Percentiles rank a stretch among this genome's conserved stretches.
These are phyloP conservation scores for Petunia axillaris DNA, from an alignment of 257 asterid species.

Conservation along the genomic window DNA sequence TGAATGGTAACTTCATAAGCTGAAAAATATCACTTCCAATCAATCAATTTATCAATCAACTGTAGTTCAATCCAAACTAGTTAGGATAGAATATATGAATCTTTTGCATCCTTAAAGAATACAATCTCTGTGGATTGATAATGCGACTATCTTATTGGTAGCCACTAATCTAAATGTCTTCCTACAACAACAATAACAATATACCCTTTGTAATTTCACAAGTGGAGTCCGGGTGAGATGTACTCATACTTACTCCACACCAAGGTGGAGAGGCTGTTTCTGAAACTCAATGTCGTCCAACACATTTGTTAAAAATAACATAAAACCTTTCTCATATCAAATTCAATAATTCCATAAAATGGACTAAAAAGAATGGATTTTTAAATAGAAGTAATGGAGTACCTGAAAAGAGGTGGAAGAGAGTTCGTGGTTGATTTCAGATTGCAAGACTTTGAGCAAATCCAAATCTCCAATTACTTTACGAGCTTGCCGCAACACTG, in stretches of 20 bases:
- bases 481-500: slow-evolving; percentile 47
- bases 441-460: slow-evolving; percentile 63
- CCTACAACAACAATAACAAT: neutral
- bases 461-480: slow-evolving; percentile 58
- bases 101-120: neutral
- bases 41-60: neutral
- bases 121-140: neutral
- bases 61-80: neutral
- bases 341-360: neutral
- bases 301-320: too few relatives aligned
- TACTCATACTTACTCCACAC: too few relatives aligned
- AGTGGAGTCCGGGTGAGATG: too few relatives aligned
- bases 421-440: slow-evolving; percentile 79
- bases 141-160: neutral
- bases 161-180: neutral
- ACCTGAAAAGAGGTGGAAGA: slow-evolving; percentile 66
- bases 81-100: neutral
- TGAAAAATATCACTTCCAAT: neutral
- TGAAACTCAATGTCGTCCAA: neutral
- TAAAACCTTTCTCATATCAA: too few relatives aligned
- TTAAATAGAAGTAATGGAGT: neutral
- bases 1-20: neutral
- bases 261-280: too few relatives aligned
- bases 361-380: neutral
- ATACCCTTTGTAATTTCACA: too few relatives aligned